Conservation (phyloP, 2,329 filamentous ascomycete genomes). For the Microsporum canis region DNA sequence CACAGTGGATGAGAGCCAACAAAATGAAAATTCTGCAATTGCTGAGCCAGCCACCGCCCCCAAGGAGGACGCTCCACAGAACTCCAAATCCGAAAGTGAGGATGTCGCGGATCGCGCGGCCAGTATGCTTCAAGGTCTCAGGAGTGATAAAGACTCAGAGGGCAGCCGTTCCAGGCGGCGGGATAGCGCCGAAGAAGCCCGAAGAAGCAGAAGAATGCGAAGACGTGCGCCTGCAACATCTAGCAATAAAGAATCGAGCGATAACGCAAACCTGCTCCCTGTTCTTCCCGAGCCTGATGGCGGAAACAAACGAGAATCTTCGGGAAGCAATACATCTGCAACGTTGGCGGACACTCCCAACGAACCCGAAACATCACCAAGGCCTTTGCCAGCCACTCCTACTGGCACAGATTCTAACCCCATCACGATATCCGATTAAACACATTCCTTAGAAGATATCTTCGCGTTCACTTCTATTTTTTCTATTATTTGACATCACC, state of each 20-base stretch:
- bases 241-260: slow-evolving; percentile 25
- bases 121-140: slow-evolving; percentile 70
- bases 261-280: not conserved
- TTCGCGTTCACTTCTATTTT: not conserved
- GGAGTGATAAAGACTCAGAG: slow-evolving; percentile 49
- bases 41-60: slow-evolving; percentile 33
- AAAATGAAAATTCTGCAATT: slow-evolving; percentile 30
- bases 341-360: not conserved
- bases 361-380: not conserved
- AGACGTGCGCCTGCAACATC: slow-evolving; percentile 45
- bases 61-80: slow-evolving; percentile 26
- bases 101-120: slow-evolving; percentile 80
- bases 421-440: slow-evolving; percentile 5
- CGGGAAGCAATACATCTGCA: not conserved
- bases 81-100: slow-evolving; percentile 41
- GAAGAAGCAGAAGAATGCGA: slow-evolving; percentile 54
- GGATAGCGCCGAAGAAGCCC: slow-evolving; percentile 70
- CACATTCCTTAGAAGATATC: not conserved
- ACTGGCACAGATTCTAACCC: not conserved
- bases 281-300: slow-evolving; percentile 4
- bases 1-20: slow-evolving; percentile 47
- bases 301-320: not conserved
- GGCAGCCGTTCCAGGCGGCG: slow-evolving; percentile 50
- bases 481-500: not conserved
- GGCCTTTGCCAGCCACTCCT: not conserved